These are phyloP conservation scores for Daldinia grandis DNA, from an alignment of 495 filamentous ascomycete species.

Conservation along the genomic window DNA sequence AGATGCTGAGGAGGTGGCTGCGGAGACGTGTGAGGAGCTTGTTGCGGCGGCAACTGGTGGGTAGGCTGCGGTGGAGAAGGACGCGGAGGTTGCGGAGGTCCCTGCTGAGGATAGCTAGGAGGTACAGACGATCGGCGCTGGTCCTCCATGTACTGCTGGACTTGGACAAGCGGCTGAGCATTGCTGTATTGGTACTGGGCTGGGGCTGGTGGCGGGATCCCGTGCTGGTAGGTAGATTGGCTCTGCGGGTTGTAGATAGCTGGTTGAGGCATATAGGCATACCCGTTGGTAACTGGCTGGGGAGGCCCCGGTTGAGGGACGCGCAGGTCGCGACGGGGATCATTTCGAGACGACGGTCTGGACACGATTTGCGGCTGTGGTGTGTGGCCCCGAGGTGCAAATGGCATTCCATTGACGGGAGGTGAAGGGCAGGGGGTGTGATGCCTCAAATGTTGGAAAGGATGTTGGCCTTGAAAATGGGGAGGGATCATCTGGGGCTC, in stretches of 20 bases:
- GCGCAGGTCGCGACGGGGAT: conserved; percentile 75
- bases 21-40: conserved; percentile 57
- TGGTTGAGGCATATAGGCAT: conserved; percentile 84
- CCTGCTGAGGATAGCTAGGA: conserved; percentile 63
- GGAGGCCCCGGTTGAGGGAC: conserved; percentile 66
- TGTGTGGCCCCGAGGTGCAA: conserved; percentile 74
- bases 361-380: conserved; percentile 80
- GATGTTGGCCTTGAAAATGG: conserved; percentile 77
- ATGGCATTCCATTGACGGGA: conserved; percentile 84
- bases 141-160: conserved; percentile 74
- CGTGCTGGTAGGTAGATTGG: conserved; percentile 55
- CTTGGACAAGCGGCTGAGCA: conserved; percentile 51
- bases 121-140: conserved; percentile 69
- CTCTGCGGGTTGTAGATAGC: conserved; percentile 84
- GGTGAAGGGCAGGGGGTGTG: conserved; percentile 87
- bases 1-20: conserved; percentile 50
- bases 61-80: conserved; percentile 53
- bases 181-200: conserved; percentile 58
- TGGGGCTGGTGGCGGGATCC: conserved; percentile 61
- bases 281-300: conserved; percentile 72
- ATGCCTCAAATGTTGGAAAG: conserved; percentile 81
- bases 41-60: conserved; percentile 59
- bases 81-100: conserved; percentile 38
- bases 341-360: conserved; percentile 83
- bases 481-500: conserved; percentile 71